Conservation (phyloP, 1,284 basidiomycete genomes). For the Leucoagaricus sp. region DNA sequence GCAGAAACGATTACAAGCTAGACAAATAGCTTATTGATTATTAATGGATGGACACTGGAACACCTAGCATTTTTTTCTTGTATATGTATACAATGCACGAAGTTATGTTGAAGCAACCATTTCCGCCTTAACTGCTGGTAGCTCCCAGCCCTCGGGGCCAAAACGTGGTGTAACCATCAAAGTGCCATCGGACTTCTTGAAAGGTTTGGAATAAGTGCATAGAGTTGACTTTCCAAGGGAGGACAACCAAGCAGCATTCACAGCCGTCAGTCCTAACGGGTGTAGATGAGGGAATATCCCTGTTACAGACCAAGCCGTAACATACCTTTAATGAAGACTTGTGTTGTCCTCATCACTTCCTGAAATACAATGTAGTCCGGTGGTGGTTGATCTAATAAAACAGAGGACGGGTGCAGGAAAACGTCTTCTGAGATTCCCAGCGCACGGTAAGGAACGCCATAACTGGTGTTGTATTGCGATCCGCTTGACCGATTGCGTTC, state of each 20-base stretch:
- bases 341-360: conserved; percentile 77
- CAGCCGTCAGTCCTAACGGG: conserved; percentile 71
- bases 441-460: conserved; percentile 84
- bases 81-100: background rate
- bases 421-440: conserved; percentile 86
- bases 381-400: conserved; percentile 70
- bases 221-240: conserved; percentile 76
- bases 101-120: background rate
- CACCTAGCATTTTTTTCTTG: background rate
- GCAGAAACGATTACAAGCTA: too few species aligned
- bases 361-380: conserved; percentile 90
- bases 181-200: conserved; percentile 66
- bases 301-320: background rate
- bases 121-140: conserved; percentile 71
- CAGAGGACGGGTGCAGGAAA: conserved; percentile 90
- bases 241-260: conserved; percentile 91
- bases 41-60: background rate
- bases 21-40: background rate
- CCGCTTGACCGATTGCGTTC: conserved; percentile 60
- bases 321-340: conserved; percentile 81
- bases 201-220: conserved; percentile 88
- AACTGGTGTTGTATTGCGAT: conserved; percentile 72
- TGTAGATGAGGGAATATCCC: conserved; percentile 9
- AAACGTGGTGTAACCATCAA: conserved; percentile 81
- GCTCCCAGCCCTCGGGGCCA: conserved; percentile 81